Evolutionary conservation across 2,329 filamentous ascomycete species (phyloP).

Genomic region (Orbilia javanica): DNA sequence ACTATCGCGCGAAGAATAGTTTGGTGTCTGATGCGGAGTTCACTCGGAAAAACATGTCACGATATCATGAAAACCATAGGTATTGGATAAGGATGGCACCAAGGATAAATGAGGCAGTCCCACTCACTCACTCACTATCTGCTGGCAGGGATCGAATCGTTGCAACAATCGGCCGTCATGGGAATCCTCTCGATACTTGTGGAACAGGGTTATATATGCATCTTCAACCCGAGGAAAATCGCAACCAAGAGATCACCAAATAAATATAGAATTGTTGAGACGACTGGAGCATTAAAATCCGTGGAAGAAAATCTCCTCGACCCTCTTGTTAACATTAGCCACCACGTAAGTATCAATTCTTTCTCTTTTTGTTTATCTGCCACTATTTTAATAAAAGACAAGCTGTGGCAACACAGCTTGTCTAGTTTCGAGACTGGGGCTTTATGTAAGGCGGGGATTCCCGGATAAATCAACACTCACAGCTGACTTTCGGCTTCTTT

Average conservation of each 20-base stretch:
- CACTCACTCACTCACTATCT: neutral
- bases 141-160: constrained; percentile 24
- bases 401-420: no score
- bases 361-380: neutral
- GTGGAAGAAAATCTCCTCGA: constrained; percentile 59
- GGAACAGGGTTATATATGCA: constrained; percentile 57
- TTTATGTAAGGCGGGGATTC: neutral
- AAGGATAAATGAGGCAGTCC: constrained; percentile 1
- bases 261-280: constrained; percentile 59
- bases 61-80: constrained; percentile 59
- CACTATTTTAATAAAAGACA: neutral
- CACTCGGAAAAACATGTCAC: constrained; percentile 49
- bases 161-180: constrained; percentile 52
- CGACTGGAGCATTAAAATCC: constrained; percentile 26
- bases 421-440: no score
- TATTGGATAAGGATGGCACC: constrained; percentile 20
- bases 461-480: neutral
- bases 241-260: constrained; percentile 41
- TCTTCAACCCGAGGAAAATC: constrained; percentile 33
- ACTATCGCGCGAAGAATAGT: constrained; percentile 60
- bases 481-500: neutral
- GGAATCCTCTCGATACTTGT: constrained; percentile 57
- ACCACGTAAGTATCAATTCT: constrained; percentile 59
- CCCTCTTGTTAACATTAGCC: constrained; percentile 60
- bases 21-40: constrained; percentile 50